Evolutionary conservation across 2,329 filamentous ascomycete species (phyloP).

Genomic region (Parafenestella ontariensis): DNA sequence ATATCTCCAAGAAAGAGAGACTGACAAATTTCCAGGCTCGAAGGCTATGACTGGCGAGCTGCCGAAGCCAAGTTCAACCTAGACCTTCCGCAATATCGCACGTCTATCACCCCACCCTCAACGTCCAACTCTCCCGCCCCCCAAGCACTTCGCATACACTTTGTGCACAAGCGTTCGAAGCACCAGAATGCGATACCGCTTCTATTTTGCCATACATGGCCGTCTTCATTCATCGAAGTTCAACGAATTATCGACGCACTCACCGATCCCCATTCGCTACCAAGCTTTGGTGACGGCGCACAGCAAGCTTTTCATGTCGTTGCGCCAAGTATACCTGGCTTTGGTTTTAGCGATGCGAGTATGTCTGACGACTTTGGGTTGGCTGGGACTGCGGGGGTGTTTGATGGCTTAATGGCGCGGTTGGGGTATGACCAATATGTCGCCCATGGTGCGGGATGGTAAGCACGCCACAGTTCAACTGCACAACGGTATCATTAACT

Average conservation of each 20-base stretch:
- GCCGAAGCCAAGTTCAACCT: slow-evolving; percentile 66
- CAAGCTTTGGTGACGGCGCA: slow-evolving; percentile 23
- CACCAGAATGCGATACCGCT: slow-evolving; percentile 65
- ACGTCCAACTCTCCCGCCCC: slow-evolving; percentile 6
- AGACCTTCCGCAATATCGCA: slow-evolving; percentile 69
- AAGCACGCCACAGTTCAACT: slow-evolving; percentile 16
- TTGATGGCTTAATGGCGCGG: slow-evolving; percentile 66
- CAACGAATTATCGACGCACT: slow-evolving; percentile 63
- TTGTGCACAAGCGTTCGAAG: slow-evolving; percentile 66
- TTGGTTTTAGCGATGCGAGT: slow-evolving; percentile 72
- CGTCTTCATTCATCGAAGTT: slow-evolving; percentile 68
- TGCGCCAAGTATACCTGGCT: slow-evolving; percentile 69
- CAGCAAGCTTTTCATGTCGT: slow-evolving; percentile 68
- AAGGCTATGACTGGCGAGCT: slow-evolving; percentile 69
- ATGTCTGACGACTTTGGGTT: slow-evolving; percentile 59
- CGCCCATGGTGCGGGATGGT: slow-evolving; percentile 61
- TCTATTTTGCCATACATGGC: slow-evolving; percentile 70
- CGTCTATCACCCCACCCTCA: slow-evolving; percentile 54
- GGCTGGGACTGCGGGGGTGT: slow-evolving; percentile 61
- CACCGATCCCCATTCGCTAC: slow-evolving; percentile 59
- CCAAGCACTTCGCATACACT: slow-evolving; percentile 64
- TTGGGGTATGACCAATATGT: slow-evolving; percentile 67
- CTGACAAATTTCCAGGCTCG: slow-evolving; percentile 57
- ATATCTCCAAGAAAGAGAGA: neutral
- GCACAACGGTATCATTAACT: slow-evolving; percentile 3